Evolutionary conservation across 768 basidiomycete genomes (phyloP), one percentile per base, ranked within the genome.

Genomic region (Myochromella boudieri): DNA sequence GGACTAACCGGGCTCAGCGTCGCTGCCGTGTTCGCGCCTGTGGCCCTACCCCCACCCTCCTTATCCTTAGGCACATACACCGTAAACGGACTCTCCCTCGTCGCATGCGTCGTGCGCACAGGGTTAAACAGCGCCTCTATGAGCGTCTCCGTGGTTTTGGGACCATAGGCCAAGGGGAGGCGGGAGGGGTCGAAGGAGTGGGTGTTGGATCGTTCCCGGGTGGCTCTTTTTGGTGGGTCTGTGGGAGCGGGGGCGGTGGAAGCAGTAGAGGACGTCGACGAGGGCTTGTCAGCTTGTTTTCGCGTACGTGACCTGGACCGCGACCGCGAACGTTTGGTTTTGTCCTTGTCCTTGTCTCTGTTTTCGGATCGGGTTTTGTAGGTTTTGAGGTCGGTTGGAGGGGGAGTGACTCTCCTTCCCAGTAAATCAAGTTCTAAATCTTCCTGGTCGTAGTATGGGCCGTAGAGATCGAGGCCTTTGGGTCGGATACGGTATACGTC

Each of bases 61-160:
- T 20, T 15, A 17, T n/a, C n/a, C n/a, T 44, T 37, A 6, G 46
- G 65, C 4, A 68, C 61, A 42, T 67, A 70, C 9, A 69, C 52
- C 28, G 74, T 75, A 51, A 78, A 76, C 12, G 75, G 76, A 31
- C 62, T 67, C 48, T 72, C 68, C 27, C 63, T 58, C 14, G 55
- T 55, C 51, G 55, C 58, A 32, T 73, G 69, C 1, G 67, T 68
- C 7, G 77, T 77, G 1, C 71, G 75, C 1, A 74, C 72, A 1
- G 89, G 88, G 55, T 91, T 91, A 61, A 91, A 91, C 20, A 91
- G 61, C 4, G 85, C 81, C 45, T 91, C 89, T 58, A 91, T 90
- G 32, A 91, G 72, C 28, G 72, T 71, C 60, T 87, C 87, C 0
- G 87, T 90, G 11, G 81, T 79, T 41, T 77, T 77, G 2, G 82